A percentile compares a stretch with the other conserved stretches of the same genome.
Evolutionary conservation across 208 protist species (phyloP).

Genomic region (Leishmania lainsoni): DNA sequence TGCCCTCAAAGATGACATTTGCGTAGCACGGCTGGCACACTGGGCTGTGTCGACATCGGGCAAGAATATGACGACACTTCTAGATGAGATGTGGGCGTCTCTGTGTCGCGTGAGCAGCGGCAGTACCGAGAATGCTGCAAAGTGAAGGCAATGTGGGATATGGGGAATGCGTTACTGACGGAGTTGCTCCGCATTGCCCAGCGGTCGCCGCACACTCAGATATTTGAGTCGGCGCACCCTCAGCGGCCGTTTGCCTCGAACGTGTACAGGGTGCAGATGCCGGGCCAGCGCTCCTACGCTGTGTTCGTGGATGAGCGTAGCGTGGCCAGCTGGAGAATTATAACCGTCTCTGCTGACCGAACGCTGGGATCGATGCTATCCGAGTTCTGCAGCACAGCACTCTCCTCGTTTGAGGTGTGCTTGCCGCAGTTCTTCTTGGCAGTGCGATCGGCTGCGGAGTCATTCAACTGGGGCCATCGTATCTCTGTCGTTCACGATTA

Average conservation of each 20-base stretch:
- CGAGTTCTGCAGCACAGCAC: slow-evolving; percentile 55
- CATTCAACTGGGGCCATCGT: slow-evolving; percentile 85
- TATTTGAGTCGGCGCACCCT: slow-evolving; percentile 82
- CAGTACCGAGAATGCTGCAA: slow-evolving; percentile 8
- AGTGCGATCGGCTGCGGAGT: slow-evolving; percentile 55
- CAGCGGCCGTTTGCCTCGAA: slow-evolving; percentile 49
- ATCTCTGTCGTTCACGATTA: slow-evolving; percentile 73
- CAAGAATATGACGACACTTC: slow-evolving; percentile 7
- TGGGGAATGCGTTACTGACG: slow-evolving; percentile 19
- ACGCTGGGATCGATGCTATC: slow-evolving; percentile 48
- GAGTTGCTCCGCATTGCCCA: slow-evolving; percentile 61
- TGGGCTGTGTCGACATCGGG: slow-evolving; percentile 25
- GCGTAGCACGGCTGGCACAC: slow-evolving; percentile 22
- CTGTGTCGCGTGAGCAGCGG: not conserved
- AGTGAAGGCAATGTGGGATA: slow-evolving; percentile 19
- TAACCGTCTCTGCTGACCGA: slow-evolving; percentile 69
- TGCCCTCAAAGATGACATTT: slow-evolving; percentile 15
- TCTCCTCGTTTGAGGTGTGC: slow-evolving; percentile 50
- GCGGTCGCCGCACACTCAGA: slow-evolving; percentile 41
- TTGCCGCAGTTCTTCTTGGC: slow-evolving; percentile 72
- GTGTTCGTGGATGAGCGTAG: slow-evolving; percentile 76
- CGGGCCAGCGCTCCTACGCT: slow-evolving; percentile 51
- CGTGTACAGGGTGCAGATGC: slow-evolving; percentile 64
- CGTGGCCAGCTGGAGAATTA: slow-evolving; percentile 50
- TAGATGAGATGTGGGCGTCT: slow-evolving; percentile 26